Base-by-base conservation (phyloP, 2,329 filamentous ascomycete species). In the Cladorrhinum sp. region DNA sequence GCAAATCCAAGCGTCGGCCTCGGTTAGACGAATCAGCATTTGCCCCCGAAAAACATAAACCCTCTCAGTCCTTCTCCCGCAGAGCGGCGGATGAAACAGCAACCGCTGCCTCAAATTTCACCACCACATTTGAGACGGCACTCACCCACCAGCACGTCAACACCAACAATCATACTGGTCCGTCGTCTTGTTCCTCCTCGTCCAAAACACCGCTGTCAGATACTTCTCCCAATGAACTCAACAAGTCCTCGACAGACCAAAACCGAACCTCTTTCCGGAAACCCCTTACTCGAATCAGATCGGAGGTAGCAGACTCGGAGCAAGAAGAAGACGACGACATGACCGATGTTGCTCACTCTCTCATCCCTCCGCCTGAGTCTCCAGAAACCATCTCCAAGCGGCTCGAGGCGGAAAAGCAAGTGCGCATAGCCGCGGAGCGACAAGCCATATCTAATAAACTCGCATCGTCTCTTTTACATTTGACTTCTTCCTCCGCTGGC, bases 241-340 rank as follows among this genome's bases (percentile, higher is more conserved):
- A 82, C 68, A 77, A 76, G 55, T 30, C 59, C 3, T 73, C 76
- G 1, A 70, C 33, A 2, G 61, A 64, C 30, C 62, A 49, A n/a
- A 20, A 50, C 2, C 64, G n/a, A n/a, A n/a, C n/a, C n/a, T n/a
- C n/a, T n/a, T n/a, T n/a, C n/a, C n/a, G 69, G 20, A 70, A 73
- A 46, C 63, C 69, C 0, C 59, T 77, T 0, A 68, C 68, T 51
- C 70, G 76, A 6, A 71, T 76, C 20, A 67, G 70, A 1, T 76
- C 74, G 62, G 76, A 78, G 60, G 69, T 79, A 12, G 75, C 73
- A n/a, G 77, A 77, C 65, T 82, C 80, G 2, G 77, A 72, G 16
- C 69, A 65, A 1, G 69, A 70, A 16, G 69, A 57, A 33, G 66
- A 67, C 52, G 68, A 57, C 39, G 66, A 66, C 52, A 23, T 64